These are phyloP conservation scores for Plantago major DNA, from an alignment of 257 asterid species.

Conservation along the genomic window DNA sequence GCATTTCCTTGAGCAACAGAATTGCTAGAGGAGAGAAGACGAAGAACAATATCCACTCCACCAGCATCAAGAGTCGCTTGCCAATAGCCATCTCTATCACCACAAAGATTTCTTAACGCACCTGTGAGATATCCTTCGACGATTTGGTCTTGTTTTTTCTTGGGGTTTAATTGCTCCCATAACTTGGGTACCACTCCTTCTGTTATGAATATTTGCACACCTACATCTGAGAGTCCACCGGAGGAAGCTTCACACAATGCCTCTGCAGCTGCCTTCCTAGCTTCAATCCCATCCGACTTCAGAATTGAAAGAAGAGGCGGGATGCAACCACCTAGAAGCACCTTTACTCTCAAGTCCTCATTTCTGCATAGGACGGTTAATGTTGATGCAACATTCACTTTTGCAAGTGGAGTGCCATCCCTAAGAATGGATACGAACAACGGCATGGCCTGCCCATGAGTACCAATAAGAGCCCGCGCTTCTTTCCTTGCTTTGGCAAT, in stretches of 20 bases:
- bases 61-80: conserved; percentile 71
- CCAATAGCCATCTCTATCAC: conserved; percentile 80
- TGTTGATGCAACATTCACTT: conserved; percentile 62
- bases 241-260: conserved; percentile 67
- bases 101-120: conserved; percentile 82
- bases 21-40: conserved; percentile 68
- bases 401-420: conserved; percentile 62
- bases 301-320: conserved; percentile 77
- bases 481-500: conserved; percentile 78
- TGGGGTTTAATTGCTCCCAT: conserved; percentile 66
- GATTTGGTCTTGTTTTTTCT: conserved; percentile 58
- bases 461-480: conserved; percentile 71
- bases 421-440: conserved; percentile 75
- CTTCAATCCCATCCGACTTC: conserved; percentile 61
- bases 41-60: conserved; percentile 70
- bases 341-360: conserved; percentile 74
- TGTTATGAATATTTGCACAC: conserved; percentile 75
- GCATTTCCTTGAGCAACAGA: conserved; percentile 69
- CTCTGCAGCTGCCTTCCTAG: conserved; percentile 87
- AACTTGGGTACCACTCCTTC: conserved; percentile 78
- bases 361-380: conserved; percentile 66
- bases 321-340: conserved; percentile 86
- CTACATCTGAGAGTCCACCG: conserved; percentile 68
- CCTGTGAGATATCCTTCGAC: conserved; percentile 78
- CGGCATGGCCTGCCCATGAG: conserved; percentile 89